Percentiles rank a stretch among this genome's conserved stretches.
phyloP scores from a whole-genome alignment of 768 basidiomycete genomes.

The Baorangia bicolor region DNA sequence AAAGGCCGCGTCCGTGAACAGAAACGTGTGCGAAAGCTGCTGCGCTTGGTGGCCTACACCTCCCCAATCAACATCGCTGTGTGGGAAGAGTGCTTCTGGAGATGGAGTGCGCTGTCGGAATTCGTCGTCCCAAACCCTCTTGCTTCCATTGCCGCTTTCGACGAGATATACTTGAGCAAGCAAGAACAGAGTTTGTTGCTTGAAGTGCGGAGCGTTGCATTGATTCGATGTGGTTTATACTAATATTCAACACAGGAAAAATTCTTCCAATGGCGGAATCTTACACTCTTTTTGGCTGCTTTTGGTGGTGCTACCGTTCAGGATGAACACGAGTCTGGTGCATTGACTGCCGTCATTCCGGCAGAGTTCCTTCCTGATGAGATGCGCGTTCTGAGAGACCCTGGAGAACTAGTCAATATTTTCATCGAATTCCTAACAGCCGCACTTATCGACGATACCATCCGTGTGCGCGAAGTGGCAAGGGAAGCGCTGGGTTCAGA shows the following conservation, averaged over 20 bases:
- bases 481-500: slow-evolving; percentile 81
- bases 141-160: slow-evolving; percentile 35
- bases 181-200: slow-evolving; percentile 38
- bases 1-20: slow-evolving; percentile 77
- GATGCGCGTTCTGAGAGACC: slow-evolving; percentile 62
- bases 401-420: slow-evolving; percentile 53
- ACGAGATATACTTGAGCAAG: slow-evolving; percentile 34
- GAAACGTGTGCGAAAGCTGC: slow-evolving; percentile 71
- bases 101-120: slow-evolving; percentile 69
- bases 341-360: slow-evolving; percentile 55
- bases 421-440: slow-evolving; percentile 73
- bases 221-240: background rate
- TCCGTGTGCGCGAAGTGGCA: slow-evolving; percentile 72
- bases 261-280: slow-evolving; percentile 81
- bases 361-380: slow-evolving; percentile 63
- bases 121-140: slow-evolving; percentile 44
- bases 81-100: slow-evolving; percentile 80
- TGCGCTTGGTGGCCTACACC: slow-evolving; percentile 62
- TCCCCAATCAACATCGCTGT: slow-evolving; percentile 70
- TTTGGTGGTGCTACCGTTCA: slow-evolving; percentile 65
- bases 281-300: slow-evolving; percentile 74
- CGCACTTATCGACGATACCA: slow-evolving; percentile 59
- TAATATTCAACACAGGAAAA: slow-evolving; percentile 50
- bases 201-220: slow-evolving; percentile 33
- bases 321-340: slow-evolving; percentile 49